phyloP scores from a whole-genome alignment of 2,329 filamentous ascomycete genomes.

The Sarocladiaceae sp. region DNA sequence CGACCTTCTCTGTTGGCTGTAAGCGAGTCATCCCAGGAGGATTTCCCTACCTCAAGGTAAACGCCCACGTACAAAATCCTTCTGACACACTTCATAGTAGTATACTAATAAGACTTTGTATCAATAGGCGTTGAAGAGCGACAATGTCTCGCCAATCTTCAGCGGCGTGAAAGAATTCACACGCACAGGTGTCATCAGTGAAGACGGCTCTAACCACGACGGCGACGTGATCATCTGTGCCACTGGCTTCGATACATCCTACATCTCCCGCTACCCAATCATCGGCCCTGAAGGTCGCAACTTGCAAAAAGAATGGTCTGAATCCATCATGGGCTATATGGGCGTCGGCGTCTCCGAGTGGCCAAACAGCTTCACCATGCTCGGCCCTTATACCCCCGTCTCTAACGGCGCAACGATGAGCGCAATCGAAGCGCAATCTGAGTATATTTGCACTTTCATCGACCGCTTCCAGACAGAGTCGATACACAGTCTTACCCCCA shows the following conservation, averaged over 20 bases:
- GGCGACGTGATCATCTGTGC: slow-evolving; percentile 49
- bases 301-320: not conserved
- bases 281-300: not conserved
- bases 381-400: not conserved
- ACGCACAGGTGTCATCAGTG: slow-evolving; percentile 42
- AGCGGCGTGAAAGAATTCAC: slow-evolving; percentile 41
- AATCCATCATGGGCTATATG: not conserved
- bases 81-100: slow-evolving; percentile 44
- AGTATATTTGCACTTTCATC: slow-evolving; percentile 3
- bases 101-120: too few relatives aligned
- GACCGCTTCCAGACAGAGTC: slow-evolving; percentile 3
- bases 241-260: slow-evolving; percentile 29
- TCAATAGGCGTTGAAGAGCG: slow-evolving; percentile 36
- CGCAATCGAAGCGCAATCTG: slow-evolving; percentile 5
- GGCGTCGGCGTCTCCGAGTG: not conserved
- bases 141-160: slow-evolving; percentile 42
- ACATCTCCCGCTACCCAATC: slow-evolving; percentile 35
- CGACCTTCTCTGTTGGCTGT: too few relatives aligned
- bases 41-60: too few relatives aligned
- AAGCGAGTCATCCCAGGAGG: too few relatives aligned
- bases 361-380: not conserved
- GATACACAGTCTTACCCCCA: slow-evolving; percentile 3
- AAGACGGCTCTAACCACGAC: slow-evolving; percentile 36
- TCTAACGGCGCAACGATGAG: not conserved
- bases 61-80: too few relatives aligned